phyloP scores from a whole-genome alignment of 2,329 filamentous ascomycete genomes.

The Onygena corvina region DNA sequence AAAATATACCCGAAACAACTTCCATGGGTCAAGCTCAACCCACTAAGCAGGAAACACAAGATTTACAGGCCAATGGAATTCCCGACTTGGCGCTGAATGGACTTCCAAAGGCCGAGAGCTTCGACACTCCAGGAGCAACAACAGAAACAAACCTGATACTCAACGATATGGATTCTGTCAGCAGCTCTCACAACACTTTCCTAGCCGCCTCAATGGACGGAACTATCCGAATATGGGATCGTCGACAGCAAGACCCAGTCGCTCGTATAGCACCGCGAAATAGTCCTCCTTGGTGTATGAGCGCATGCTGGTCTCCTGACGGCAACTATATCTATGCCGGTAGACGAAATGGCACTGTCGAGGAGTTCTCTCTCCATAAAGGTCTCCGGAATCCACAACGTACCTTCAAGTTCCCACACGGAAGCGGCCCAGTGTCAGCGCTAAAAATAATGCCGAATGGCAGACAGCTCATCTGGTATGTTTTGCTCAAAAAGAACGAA shows the following conservation, averaged over 20 bases:
- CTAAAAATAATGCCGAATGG: slow-evolving; percentile 86
- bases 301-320: slow-evolving; percentile 88
- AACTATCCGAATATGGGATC: slow-evolving; percentile 39
- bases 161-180: slow-evolving; percentile 32
- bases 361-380: slow-evolving; percentile 83
- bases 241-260: slow-evolving; percentile 59
- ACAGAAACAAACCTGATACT: slow-evolving; percentile 17
- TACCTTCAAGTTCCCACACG: slow-evolving; percentile 74
- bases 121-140: slow-evolving; percentile 22
- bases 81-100: slow-evolving; percentile 29
- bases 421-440: slow-evolving; percentile 79
- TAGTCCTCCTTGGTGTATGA: slow-evolving; percentile 94
- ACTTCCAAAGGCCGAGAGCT: slow-evolving; percentile 33
- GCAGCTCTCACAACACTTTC: slow-evolving; percentile 61
- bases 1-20: slow-evolving; percentile 3
- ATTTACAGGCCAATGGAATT: slow-evolving; percentile 18
- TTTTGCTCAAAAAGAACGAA: slow-evolving; percentile 16
- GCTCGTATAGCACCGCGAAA: slow-evolving; percentile 64
- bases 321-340: slow-evolving; percentile 93
- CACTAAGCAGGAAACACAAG: background rate
- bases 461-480: slow-evolving; percentile 73
- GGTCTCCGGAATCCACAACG: slow-evolving; percentile 62
- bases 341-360: slow-evolving; percentile 78
- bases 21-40: background rate
- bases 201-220: slow-evolving; percentile 55